phyloP scores from a whole-genome alignment of 306 rosid species.

The Oemleria cerasiformis region DNA sequence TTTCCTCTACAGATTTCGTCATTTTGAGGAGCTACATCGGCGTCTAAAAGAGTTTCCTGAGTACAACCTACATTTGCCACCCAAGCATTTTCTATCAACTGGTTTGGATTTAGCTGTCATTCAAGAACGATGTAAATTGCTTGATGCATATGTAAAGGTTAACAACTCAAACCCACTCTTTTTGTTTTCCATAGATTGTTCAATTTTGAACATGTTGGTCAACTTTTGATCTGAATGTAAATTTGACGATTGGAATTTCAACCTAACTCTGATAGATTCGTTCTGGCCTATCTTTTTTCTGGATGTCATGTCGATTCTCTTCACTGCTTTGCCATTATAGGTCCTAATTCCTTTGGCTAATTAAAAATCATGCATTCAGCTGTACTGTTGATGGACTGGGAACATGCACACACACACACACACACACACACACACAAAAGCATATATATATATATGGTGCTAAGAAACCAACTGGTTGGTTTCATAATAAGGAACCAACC shows the following conservation, averaged over 20 bases:
- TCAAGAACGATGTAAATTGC: slow-evolving; percentile 80
- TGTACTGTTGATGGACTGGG: neutral
- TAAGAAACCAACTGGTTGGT: no score
- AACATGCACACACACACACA: neutral
- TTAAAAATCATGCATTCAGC: neutral
- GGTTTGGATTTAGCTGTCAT: slow-evolving; percentile 86
- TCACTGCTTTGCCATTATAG: neutral
- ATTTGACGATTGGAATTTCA: neutral
- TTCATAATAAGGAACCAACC: no score
- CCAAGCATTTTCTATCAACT: slow-evolving; percentile 91
- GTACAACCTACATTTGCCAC: slow-evolving; percentile 94
- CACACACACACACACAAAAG: no score
- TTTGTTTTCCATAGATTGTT: neutral
- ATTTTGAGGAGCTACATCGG: slow-evolving; percentile 97
- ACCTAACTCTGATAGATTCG: neutral
- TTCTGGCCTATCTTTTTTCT: neutral
- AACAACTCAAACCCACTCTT: slow-evolving; percentile 7
- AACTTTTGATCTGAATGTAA: slow-evolving; percentile 4
- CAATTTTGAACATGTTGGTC: slow-evolving; percentile 6
- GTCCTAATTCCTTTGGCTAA: neutral
- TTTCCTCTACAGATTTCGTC: slow-evolving; percentile 70
- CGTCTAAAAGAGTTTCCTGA: slow-evolving; percentile 87
- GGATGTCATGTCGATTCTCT: neutral
- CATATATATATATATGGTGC: no score
- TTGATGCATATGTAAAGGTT: slow-evolving; percentile 90